These are phyloP conservation scores for Rhodotorula sp. DNA, from an alignment of 1,284 basidiomycete species.

Conservation along the genomic window DNA sequence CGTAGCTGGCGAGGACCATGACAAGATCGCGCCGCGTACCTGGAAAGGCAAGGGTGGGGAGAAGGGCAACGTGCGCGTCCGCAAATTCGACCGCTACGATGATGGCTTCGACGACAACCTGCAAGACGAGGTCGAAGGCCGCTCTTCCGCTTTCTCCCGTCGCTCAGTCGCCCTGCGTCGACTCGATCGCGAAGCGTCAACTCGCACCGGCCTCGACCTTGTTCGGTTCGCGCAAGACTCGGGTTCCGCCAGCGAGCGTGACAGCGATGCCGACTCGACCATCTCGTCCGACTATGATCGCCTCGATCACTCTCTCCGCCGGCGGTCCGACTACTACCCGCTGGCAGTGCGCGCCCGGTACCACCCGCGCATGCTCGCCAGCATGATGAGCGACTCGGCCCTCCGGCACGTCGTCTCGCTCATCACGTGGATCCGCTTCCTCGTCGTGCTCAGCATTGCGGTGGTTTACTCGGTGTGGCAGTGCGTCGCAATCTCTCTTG, in stretches of 20 bases:
- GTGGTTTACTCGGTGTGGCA: slow-evolving; percentile 35
- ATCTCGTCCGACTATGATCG: slow-evolving; percentile 25
- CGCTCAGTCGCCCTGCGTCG: slow-evolving; percentile 23
- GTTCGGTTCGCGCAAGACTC: neutral
- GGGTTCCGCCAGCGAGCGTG: neutral
- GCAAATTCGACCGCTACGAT: neutral
- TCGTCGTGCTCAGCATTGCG: slow-evolving; percentile 32
- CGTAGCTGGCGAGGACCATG: neutral
- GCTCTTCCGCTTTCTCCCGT: slow-evolving; percentile 6
- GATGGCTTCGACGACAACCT: neutral
- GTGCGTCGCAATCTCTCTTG: slow-evolving; percentile 14
- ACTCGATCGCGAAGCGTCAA: slow-evolving; percentile 15
- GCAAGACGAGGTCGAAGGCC: slow-evolving; percentile 1
- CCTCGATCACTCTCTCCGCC: slow-evolving; percentile 15
- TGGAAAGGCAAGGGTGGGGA: neutral
- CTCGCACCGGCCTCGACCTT: neutral
- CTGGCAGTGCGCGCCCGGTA: slow-evolving; percentile 37
- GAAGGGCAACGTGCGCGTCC: neutral
- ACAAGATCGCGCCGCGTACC: neutral
- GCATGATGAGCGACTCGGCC: slow-evolving; percentile 26
- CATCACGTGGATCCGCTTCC: slow-evolving; percentile 33
- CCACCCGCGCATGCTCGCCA: slow-evolving; percentile 32
- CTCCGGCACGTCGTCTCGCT: slow-evolving; percentile 23
- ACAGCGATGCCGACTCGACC: slow-evolving; percentile 4
- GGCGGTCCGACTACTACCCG: slow-evolving; percentile 42